Base-by-base conservation (phyloP, 2,329 filamentous ascomycete species). In the Rhexocercosporidium sp. region DNA sequence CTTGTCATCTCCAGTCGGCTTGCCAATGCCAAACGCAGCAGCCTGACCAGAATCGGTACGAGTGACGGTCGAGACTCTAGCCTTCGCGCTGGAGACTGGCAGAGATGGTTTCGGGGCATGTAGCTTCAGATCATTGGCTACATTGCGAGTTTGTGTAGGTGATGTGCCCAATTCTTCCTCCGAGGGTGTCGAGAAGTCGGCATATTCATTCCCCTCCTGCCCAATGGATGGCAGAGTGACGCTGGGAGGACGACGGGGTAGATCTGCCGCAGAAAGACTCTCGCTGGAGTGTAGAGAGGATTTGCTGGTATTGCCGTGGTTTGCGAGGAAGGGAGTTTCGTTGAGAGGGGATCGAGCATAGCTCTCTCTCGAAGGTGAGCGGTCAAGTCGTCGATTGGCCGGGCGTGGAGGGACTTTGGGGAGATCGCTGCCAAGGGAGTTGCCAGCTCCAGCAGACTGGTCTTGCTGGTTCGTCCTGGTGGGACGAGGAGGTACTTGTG, bases 171-270 rank as follows among this genome's bases (percentile, higher is more conserved):
- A 71, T 37, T 63, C 34, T 39, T 63, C 60, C 69, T 85, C 84
- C n/a, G 83, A 82, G 39, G 83, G 75, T 39, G 85, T 78, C 25
- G 78, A 78, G 76, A 71, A 79, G 75, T 87, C 90, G 62, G 88
- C 92, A 80, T 97, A 97, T 81, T 97, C 95, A 72, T 85, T 88
- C 70, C 95, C 95, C 81, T 97, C 95, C 77, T 97, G 90, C 66
- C 95, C 95, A 64, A 97, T 85, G 0, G 92, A 92, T 18, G 95
- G 95, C 77, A 97, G 86, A 27, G 65, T 87, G 65, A 97, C 92
- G 76, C 92, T 96, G 59, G 88, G 87, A 41, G 92, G 88, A 60
- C 93, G 91, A 49, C 85, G 75, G 20, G 83, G 80, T 31, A 83
- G 77, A 70, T 84, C 79, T 9, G 74, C 51, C 37, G 63, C 67